phyloP scores from a whole-genome alignment of 2,329 filamentous ascomycete genomes.

The Alternaria atra region DNA sequence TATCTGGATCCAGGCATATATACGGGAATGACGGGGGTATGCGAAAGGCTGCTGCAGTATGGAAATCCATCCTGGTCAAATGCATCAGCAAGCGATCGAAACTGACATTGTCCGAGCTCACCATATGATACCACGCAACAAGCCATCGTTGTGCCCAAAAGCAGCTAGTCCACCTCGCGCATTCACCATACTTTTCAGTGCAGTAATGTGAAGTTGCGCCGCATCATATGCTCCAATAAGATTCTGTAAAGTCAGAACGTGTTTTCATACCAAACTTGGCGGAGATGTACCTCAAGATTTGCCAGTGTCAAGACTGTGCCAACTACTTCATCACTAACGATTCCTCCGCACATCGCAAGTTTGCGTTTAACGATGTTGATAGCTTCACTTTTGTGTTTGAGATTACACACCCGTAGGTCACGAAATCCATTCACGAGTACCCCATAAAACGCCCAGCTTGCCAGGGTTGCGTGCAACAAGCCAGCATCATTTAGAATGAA shows the following conservation, averaged over 20 bases:
- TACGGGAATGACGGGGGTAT: slow-evolving; percentile 29
- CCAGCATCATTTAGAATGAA: slow-evolving; percentile 35
- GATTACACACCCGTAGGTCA: slow-evolving; percentile 23
- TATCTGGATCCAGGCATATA: slow-evolving; percentile 26
- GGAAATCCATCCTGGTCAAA: slow-evolving; percentile 37
- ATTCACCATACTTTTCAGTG: slow-evolving; percentile 34
- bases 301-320: slow-evolving; percentile 36
- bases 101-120: slow-evolving; percentile 7
- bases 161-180: slow-evolving; percentile 32
- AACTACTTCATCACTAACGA: slow-evolving; percentile 35
- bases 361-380: slow-evolving; percentile 38
- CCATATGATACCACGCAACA: slow-evolving; percentile 36
- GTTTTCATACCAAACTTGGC: neutral
- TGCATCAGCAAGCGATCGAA: neutral
- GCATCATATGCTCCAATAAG: slow-evolving; percentile 36
- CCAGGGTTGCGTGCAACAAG: slow-evolving; percentile 37
- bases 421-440: slow-evolving; percentile 24
- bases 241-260: slow-evolving; percentile 24
- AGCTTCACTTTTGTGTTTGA: slow-evolving; percentile 37
- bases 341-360: slow-evolving; percentile 17
- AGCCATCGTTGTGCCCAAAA: slow-evolving; percentile 36
- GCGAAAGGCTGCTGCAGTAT: slow-evolving; percentile 32
- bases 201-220: slow-evolving; percentile 24
- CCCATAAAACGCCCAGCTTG: slow-evolving; percentile 42
- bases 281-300: slow-evolving; percentile 32